Percentiles rank a stretch among this genome's conserved stretches.
These are phyloP conservation scores for Ulmus americana DNA, from an alignment of 331 rosid genomes.

Conservation along the genomic window DNA sequence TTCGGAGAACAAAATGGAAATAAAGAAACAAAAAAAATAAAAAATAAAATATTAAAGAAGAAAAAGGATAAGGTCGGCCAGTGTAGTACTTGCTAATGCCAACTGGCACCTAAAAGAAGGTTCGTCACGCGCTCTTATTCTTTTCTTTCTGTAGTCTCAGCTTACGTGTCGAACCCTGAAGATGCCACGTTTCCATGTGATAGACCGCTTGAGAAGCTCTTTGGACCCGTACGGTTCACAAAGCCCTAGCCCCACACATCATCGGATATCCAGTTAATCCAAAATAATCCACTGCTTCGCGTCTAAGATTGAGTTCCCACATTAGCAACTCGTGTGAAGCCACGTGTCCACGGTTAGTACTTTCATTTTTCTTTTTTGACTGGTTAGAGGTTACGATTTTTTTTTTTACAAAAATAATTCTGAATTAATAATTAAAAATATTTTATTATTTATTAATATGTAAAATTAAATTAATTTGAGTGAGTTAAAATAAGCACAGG, in stretches of 20 bases:
- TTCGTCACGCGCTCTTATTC: constrained; percentile 28
- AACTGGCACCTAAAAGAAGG: constrained; percentile 30
- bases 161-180: background rate
- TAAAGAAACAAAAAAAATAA: background rate
- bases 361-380: no score
- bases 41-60: background rate
- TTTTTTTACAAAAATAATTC: no score
- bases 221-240: background rate
- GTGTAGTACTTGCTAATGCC: constrained; percentile 39
- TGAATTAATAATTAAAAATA: no score
- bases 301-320: background rate
- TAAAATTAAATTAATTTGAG: no score
- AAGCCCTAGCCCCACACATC: constrained; percentile 1
- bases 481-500: no score
- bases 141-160: background rate
- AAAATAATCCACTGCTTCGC: background rate
- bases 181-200: constrained; percentile 8
- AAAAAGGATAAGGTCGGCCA: constrained; percentile 53
- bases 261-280: constrained; percentile 1
- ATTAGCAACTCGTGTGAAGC: accelerated
- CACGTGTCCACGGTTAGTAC: background rate
- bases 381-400: no score
- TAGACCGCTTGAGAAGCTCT: background rate
- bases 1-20: constrained; percentile 24
- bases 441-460: no score